Evolutionary conservation across 257 asterid genomes (phyloP).

Genomic region (Solanum pimpinellifolium): DNA sequence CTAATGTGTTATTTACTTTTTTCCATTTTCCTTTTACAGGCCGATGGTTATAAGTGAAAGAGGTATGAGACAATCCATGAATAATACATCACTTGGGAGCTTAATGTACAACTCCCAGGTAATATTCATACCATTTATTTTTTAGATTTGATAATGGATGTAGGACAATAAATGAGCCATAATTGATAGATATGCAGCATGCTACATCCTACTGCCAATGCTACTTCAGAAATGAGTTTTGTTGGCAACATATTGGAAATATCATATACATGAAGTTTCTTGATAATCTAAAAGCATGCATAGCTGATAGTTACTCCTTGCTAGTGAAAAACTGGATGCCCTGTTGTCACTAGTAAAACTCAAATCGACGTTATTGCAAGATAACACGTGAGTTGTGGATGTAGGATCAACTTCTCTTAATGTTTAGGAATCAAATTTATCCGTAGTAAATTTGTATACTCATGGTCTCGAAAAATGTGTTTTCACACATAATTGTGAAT

Average conservation of each 20-base stretch:
- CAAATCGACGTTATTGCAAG: not conserved
- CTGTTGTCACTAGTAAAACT: not conserved
- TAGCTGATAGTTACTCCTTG: not conserved
- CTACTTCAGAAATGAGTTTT: not conserved
- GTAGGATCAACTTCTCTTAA: not conserved
- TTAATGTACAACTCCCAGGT: constrained; percentile 13
- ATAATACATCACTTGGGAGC: not conserved
- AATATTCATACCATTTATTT: not conserved
- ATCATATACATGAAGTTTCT: not conserved
- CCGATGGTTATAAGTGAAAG: constrained; percentile 22
- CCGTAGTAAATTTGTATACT: not conserved
- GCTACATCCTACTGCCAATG: not conserved
- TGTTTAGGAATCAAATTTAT: not conserved
- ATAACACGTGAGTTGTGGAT: not conserved
- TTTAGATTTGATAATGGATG: not conserved
- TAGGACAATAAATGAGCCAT: not conserved
- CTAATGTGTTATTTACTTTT: not conserved
- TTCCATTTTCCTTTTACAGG: constrained; percentile 18
- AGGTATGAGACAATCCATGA: not conserved
- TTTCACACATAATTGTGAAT: not conserved
- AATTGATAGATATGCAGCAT: not conserved
- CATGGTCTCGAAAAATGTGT: not conserved
- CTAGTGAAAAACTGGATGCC: not conserved
- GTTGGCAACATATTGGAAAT: not conserved
- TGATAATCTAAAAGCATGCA: not conserved